Percentiles rank a stretch among this genome's conserved stretches.
Conservation (phyloP, 2,329 filamentous ascomycete genomes). For the Drechslerella dactyloides region DNA sequence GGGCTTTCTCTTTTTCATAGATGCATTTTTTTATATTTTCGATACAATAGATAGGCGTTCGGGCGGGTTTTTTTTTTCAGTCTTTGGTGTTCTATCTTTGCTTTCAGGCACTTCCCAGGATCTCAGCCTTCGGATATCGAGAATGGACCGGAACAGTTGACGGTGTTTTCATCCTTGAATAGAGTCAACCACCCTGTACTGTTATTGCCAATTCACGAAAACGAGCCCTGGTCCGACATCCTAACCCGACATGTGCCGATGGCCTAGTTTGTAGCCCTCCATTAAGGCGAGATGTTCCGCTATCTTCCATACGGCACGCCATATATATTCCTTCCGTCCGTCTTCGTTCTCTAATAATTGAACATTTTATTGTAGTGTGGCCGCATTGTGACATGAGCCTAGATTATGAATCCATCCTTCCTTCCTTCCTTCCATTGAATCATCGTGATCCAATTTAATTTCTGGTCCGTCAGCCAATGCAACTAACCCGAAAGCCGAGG, state of each 20-base stretch:
- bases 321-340: constrained; percentile 40
- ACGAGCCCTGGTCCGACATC: constrained; percentile 29
- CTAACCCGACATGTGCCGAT: constrained; percentile 46
- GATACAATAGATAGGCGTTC: constrained; percentile 47
- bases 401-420: no score
- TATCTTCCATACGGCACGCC: constrained; percentile 10
- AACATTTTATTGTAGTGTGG: constrained; percentile 23
- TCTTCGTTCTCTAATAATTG: constrained; percentile 18
- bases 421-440: constrained; percentile 12
- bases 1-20: constrained; percentile 23
- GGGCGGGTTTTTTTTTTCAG: constrained; percentile 26
- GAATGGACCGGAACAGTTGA: constrained; percentile 16
- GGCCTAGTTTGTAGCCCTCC: constrained; percentile 33
- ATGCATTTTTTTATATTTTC: constrained; percentile 16
- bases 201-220: constrained; percentile 46
- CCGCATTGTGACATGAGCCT: constrained; percentile 40
- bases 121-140: constrained; percentile 12
- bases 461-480: constrained; percentile 6
- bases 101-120: constrained; percentile 50
- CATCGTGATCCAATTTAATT: constrained; percentile 11
- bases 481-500: constrained; percentile 50
- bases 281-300: constrained; percentile 47
- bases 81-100: constrained; percentile 42
- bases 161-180: constrained; percentile 25
- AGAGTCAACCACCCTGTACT: constrained; percentile 43